Evolutionary conservation across 2,329 filamentous ascomycete genomes (phyloP).

Genomic region (Metarhizium guizhouense): DNA sequence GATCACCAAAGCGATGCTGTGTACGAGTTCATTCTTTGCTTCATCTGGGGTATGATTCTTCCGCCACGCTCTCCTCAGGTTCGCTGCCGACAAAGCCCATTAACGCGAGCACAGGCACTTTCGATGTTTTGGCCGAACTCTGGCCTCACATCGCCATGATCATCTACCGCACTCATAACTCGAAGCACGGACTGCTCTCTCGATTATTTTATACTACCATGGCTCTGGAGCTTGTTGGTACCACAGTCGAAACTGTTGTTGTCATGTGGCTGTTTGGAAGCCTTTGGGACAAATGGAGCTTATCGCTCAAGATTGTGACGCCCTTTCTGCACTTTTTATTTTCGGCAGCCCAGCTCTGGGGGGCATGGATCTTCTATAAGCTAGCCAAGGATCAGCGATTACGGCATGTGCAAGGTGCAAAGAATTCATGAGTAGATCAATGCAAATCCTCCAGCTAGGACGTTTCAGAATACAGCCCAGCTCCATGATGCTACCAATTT

Average conservation of each 20-base stretch:
- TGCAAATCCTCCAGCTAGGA: no score
- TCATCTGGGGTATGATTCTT: neutral
- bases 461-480: no score
- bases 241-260: no score
- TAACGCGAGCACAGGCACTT: neutral
- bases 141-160: neutral
- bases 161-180: no score
- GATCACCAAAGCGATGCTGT: neutral
- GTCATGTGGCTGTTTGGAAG: no score
- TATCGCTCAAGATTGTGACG: neutral
- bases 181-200: no score
- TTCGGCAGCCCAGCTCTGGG: neutral
- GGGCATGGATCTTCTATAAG: neutral
- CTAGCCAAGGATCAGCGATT: neutral
- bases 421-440: neutral
- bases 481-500: no score
- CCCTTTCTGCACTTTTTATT: neutral
- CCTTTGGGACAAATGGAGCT: neutral
- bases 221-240: no score
- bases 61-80: no score
- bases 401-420: neutral
- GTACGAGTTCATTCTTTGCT: neutral
- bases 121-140: neutral
- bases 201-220: no score
- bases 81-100: no score